phyloP scores from a whole-genome alignment of 805 yeast species.

The Candida sonorensis region DNA sequence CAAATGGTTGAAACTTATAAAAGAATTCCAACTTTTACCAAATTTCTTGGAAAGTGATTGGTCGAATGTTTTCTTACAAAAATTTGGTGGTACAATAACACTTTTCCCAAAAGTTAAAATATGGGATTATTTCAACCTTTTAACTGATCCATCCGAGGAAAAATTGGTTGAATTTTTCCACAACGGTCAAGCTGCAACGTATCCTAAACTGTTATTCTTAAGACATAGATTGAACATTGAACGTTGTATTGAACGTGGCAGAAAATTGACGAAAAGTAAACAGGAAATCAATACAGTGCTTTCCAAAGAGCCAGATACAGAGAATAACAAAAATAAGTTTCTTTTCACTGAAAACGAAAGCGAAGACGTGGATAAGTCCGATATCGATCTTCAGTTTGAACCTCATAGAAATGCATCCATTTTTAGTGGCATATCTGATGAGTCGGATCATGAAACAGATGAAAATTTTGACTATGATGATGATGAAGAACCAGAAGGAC shows the following conservation, averaged over 20 bases:
- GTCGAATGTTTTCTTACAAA: slow-evolving; percentile 71
- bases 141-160: slow-evolving; percentile 62
- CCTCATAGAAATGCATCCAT: too few relatives aligned
- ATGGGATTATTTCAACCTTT: slow-evolving; percentile 53
- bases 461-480: slow-evolving; percentile 9
- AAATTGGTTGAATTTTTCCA: slow-evolving; percentile 47
- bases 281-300: background rate
- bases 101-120: slow-evolving; percentile 64
- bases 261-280: slow-evolving; percentile 14
- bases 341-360: slow-evolving; percentile 4
- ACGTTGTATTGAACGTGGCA: slow-evolving; percentile 50
- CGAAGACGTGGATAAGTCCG: too few relatives aligned
- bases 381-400: too few relatives aligned
- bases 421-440: too few relatives aligned
- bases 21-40: slow-evolving; percentile 62
- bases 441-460: background rate
- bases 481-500: slow-evolving; percentile 5
- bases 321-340: background rate
- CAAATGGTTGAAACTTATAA: slow-evolving; percentile 69
- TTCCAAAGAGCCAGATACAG: slow-evolving; percentile 1
- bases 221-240: slow-evolving; percentile 61
- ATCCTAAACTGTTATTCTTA: slow-evolving; percentile 59
- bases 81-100: slow-evolving; percentile 69
- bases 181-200: slow-evolving; percentile 60
- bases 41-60: slow-evolving; percentile 68